Conservation (phyloP, 78 protist genomes). For the Dictyostelium brefeldianum region DNA sequence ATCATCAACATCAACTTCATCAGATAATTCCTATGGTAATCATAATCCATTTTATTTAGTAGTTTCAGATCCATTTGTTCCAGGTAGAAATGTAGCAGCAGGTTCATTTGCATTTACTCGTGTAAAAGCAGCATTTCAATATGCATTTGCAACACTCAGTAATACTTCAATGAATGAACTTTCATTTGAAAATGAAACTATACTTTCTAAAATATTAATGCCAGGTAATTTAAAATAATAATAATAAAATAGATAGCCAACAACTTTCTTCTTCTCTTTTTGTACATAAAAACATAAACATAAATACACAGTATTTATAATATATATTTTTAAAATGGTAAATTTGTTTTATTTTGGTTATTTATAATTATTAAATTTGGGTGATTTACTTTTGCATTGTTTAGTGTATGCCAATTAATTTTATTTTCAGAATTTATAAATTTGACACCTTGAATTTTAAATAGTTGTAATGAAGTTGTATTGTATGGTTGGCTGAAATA, state of each 20-base stretch:
- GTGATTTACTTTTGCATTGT: too few relatives aligned
- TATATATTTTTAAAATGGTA: too few relatives aligned
- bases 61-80: slow-evolving; percentile 69
- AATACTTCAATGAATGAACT: slow-evolving; percentile 69
- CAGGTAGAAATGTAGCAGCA: slow-evolving; percentile 73
- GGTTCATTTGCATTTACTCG: slow-evolving; percentile 67
- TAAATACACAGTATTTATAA: too few relatives aligned
- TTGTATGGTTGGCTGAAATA: too few relatives aligned
- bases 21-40: background rate
- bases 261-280: too few relatives aligned
- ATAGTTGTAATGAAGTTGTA: too few relatives aligned
- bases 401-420: too few relatives aligned
- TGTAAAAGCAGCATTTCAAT: slow-evolving; percentile 78
- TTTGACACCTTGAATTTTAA: too few relatives aligned
- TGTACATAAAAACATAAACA: too few relatives aligned
- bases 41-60: slow-evolving; percentile 30
- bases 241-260: background rate
- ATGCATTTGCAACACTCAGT: slow-evolving; percentile 70
- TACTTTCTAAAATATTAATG: slow-evolving; percentile 62
- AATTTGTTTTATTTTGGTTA: too few relatives aligned
- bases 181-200: slow-evolving; percentile 64
- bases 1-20: background rate
- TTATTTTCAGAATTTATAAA: too few relatives aligned
- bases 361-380: too few relatives aligned
- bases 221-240: slow-evolving; percentile 16